These are phyloP conservation scores for Vinca minor DNA, from an alignment of 257 asterid species.

Conservation along the genomic window DNA sequence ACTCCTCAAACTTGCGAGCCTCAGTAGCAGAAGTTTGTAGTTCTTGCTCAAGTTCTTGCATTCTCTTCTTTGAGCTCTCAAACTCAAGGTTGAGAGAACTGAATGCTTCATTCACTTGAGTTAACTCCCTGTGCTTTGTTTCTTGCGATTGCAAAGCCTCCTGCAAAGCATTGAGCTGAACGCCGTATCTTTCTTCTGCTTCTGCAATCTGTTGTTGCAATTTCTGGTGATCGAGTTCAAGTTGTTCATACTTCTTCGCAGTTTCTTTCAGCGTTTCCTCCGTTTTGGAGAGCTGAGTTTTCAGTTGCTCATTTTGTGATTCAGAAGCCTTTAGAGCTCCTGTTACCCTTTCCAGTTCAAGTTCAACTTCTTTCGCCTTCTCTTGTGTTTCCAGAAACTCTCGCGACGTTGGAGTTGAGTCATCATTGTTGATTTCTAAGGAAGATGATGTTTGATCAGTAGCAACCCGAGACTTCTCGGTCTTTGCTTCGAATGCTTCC, in stretches of 20 bases:
- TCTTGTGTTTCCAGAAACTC: constrained; percentile 71
- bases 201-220: constrained; percentile 48
- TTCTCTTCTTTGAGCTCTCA: constrained; percentile 55
- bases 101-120: constrained; percentile 47
- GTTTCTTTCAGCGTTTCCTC: constrained; percentile 43
- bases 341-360: constrained; percentile 48
- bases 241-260: constrained; percentile 34
- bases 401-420: constrained; percentile 23
- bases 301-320: constrained; percentile 42
- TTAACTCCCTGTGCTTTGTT: constrained; percentile 46
- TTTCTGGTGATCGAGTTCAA: constrained; percentile 46
- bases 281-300: constrained; percentile 49
- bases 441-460: too few relatives aligned
- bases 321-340: constrained; percentile 49
- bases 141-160: constrained; percentile 56
- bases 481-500: constrained; percentile 40
- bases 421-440: too few relatives aligned
- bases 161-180: constrained; percentile 51
- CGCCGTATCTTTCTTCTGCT: constrained; percentile 42
- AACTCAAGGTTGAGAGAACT: constrained; percentile 53
- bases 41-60: constrained; percentile 50
- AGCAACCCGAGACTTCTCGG: constrained; percentile 22
- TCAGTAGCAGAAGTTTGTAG: constrained; percentile 43
- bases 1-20: constrained; percentile 59
- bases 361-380: constrained; percentile 56